Evolutionary conservation across 495 filamentous ascomycete species (phyloP).

Genomic region (Tuber microsphaerosporum): DNA sequence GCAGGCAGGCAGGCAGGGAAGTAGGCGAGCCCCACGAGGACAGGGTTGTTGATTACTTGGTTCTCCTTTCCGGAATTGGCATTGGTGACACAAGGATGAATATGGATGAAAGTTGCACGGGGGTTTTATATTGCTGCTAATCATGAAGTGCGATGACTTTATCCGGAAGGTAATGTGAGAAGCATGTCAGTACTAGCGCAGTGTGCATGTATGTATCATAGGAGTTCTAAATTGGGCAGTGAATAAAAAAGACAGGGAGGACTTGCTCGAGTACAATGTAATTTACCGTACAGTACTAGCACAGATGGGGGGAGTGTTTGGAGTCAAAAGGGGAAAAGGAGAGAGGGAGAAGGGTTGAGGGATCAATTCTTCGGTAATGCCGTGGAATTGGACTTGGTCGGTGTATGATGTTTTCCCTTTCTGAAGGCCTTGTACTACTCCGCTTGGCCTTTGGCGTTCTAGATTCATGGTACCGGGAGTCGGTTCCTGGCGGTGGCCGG

Average conservation of each 20-base stretch:
- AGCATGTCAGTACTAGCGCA: neutral
- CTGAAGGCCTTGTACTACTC: neutral
- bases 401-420: neutral
- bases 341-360: neutral
- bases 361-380: neutral
- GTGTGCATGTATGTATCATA: neutral
- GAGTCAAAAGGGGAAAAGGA: neutral
- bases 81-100: neutral
- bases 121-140: neutral
- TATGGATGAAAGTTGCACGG: neutral
- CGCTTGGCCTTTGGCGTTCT: slow-evolving; percentile 2
- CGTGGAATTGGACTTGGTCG: neutral
- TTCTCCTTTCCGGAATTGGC: neutral
- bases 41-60: neutral
- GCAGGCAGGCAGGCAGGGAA: too few relatives aligned
- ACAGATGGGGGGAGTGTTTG: too few relatives aligned
- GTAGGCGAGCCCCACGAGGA: too few relatives aligned
- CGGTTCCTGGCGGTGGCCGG: neutral
- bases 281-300: too few relatives aligned
- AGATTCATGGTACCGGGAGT: slow-evolving; percentile 4
- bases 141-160: neutral
- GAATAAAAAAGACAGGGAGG: neutral
- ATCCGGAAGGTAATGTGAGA: neutral
- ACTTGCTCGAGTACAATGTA: too few relatives aligned
- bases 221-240: neutral